Conservation (phyloP, 129 eudicot genomes). For the Apium graveolens region DNA sequence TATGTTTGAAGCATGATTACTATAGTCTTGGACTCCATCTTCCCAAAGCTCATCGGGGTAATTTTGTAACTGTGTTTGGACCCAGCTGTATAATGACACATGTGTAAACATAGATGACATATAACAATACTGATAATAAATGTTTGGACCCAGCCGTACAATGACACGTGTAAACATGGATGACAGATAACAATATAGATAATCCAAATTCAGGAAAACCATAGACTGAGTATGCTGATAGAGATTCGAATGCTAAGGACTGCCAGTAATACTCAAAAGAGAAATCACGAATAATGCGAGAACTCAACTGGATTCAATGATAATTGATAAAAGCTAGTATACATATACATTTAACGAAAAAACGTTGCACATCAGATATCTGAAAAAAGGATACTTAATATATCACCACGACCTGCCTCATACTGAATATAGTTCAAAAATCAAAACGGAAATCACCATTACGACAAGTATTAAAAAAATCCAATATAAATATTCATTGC, state of each 20-base stretch:
- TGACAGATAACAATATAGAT: not conserved
- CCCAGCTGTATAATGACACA: constrained; percentile 62
- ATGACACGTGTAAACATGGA: not conserved
- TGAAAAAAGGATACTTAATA: not conserved
- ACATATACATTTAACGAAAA: not conserved
- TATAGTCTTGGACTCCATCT: constrained; percentile 80
- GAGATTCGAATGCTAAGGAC: not conserved
- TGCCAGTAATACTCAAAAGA: not conserved
- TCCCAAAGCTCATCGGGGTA: constrained; percentile 99
- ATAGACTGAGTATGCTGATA: not conserved
- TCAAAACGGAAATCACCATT: not conserved
- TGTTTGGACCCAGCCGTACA: constrained; percentile 78
- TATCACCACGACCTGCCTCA: not conserved
- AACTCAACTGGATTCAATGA: not conserved
- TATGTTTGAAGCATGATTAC: constrained; percentile 65
- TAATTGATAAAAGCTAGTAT: not conserved
- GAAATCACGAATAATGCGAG: not conserved
- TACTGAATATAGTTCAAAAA: not conserved
- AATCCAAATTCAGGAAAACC: not conserved
- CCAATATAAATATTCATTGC: not conserved
- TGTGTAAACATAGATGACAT: not conserved
- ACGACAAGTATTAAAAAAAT: not conserved
- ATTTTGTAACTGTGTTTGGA: constrained; percentile 66
- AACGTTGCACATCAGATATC: not conserved
- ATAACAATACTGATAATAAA: not conserved